Percentiles rank a stretch among this genome's conserved stretches.
phyloP scores from a whole-genome alignment of 2,329 filamentous ascomycete genomes.

The Elsinoe ampelina region DNA sequence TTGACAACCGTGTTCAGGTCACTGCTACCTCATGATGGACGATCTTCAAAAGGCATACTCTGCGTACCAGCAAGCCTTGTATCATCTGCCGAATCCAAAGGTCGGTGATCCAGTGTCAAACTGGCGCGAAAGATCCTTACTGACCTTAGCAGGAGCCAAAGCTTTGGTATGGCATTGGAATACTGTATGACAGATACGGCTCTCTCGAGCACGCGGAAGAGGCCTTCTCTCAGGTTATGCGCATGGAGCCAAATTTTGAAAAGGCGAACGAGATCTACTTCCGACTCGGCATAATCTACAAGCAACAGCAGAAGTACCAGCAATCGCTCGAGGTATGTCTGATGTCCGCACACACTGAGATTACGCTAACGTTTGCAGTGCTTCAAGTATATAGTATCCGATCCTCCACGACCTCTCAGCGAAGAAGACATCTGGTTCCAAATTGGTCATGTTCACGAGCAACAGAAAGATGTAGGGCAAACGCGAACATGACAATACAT shows the following conservation, averaged over 20 bases:
- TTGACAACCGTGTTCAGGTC: conserved; percentile 48
- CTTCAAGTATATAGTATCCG: conserved; percentile 95
- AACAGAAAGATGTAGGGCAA: conserved; percentile 83
- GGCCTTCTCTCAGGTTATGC: conserved; percentile 97
- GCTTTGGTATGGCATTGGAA: conserved; percentile 97
- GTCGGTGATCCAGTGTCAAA: conserved; percentile 37
- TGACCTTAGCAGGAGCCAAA: conserved; percentile 66
- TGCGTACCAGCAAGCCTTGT: conserved; percentile 89
- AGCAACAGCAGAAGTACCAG: conserved; percentile 88
- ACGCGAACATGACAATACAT: background rate
- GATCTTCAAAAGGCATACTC: conserved; percentile 94
- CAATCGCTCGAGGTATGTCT: conserved; percentile 75
- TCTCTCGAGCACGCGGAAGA: conserved; percentile 96
- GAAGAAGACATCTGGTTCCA: conserved; percentile 99
- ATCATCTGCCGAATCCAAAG: conserved; percentile 89
- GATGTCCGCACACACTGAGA: no score
- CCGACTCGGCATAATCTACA: conserved; percentile 97
- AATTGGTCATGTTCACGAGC: conserved; percentile 96
- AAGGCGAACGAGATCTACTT: conserved; percentile 99
- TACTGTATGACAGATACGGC: conserved; percentile 91
- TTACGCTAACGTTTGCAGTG: conserved; percentile 49
- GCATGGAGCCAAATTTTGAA: conserved; percentile 94
- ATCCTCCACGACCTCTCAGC: conserved; percentile 82
- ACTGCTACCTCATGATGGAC: conserved; percentile 98
- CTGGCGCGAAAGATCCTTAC: background rate